phyloP scores from a whole-genome alignment of 306 rosid species.

The Quillaja saponaria region DNA sequence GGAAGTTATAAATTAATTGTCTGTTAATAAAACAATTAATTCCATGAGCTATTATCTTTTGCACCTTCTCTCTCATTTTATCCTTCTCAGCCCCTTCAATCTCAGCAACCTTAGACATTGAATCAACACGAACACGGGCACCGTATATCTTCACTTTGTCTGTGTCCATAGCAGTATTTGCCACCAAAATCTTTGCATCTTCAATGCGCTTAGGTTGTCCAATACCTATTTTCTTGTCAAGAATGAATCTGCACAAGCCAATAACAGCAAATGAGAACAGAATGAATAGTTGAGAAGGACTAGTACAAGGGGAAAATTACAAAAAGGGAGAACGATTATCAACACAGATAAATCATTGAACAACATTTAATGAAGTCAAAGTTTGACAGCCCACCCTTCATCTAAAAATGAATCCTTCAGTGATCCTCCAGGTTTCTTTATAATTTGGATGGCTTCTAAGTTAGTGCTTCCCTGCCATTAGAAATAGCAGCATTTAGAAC shows the following conservation, averaged over 20 bases:
- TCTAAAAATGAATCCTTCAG: slow-evolving; percentile 84
- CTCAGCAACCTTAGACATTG: slow-evolving; percentile 91
- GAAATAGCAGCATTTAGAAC: slow-evolving; percentile 6
- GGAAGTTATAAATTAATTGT: slow-evolving; percentile 94
- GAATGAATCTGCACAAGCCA: slow-evolving; percentile 68
- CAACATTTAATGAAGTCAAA: neutral
- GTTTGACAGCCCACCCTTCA: slow-evolving; percentile 63
- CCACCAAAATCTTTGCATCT: slow-evolving; percentile 87
- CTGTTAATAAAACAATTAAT: slow-evolving; percentile 91
- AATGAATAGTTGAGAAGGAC: neutral
- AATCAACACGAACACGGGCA: slow-evolving; percentile 93
- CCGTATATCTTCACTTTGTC: slow-evolving; percentile 97
- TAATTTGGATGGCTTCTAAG: slow-evolving; percentile 87
- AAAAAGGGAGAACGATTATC: neutral
- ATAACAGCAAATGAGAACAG: slow-evolving; percentile 21
- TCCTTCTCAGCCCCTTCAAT: slow-evolving; percentile 95
- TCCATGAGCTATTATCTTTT: slow-evolving; percentile 88
- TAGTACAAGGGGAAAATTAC: neutral
- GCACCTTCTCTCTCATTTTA: slow-evolving; percentile 94
- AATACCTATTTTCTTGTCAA: slow-evolving; percentile 98
- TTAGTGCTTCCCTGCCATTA: slow-evolving; percentile 94
- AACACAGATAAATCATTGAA: neutral
- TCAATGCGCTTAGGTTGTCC: slow-evolving; percentile 97
- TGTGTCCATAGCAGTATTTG: slow-evolving; percentile 98
- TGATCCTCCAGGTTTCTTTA: slow-evolving; percentile 97